Percentiles rank a stretch among this genome's conserved stretches.
Evolutionary conservation across 1,284 basidiomycete species (phyloP).

Genomic region (Ustilago trichophora): DNA sequence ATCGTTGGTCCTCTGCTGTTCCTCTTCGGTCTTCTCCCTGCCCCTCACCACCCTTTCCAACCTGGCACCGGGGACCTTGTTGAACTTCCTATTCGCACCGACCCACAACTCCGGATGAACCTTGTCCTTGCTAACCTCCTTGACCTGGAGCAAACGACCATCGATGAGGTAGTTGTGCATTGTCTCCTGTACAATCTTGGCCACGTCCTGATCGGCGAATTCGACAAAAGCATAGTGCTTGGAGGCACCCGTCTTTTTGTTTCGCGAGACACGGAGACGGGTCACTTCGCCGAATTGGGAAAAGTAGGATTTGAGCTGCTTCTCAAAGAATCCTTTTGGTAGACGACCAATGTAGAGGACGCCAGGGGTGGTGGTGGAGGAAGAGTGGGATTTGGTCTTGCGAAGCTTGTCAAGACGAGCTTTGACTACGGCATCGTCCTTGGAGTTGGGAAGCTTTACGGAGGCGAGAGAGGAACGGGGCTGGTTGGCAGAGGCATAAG

Average conservation of each 20-base stretch:
- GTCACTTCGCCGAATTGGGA: slow-evolving; percentile 92
- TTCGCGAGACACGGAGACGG: slow-evolving; percentile 87
- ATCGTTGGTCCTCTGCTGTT: slow-evolving; percentile 76
- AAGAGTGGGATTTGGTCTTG: slow-evolving; percentile 23
- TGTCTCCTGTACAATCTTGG: slow-evolving; percentile 93
- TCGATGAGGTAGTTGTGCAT: slow-evolving; percentile 98
- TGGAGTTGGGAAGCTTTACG: slow-evolving; percentile 59
- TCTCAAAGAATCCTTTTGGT: slow-evolving; percentile 97
- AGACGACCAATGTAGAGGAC: slow-evolving; percentile 89
- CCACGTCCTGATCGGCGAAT: slow-evolving; percentile 87
- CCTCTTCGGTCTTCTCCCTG: slow-evolving; percentile 79
- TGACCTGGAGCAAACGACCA: slow-evolving; percentile 89
- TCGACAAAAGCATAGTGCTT: slow-evolving; percentile 98
- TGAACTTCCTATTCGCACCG: slow-evolving; percentile 93
- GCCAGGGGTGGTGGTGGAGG: slow-evolving; percentile 70
- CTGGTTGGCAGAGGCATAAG: slow-evolving; percentile 1
- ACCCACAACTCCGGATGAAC: slow-evolving; percentile 94
- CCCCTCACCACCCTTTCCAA: slow-evolving; percentile 76
- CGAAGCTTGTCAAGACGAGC: slow-evolving; percentile 55
- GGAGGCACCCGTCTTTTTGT: slow-evolving; percentile 93
- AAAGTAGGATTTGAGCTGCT: slow-evolving; percentile 90
- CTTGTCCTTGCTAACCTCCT: slow-evolving; percentile 79
- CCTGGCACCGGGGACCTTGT: slow-evolving; percentile 78
- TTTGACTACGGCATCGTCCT: slow-evolving; percentile 57
- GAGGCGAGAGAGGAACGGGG: slow-evolving; percentile 30